These are phyloP conservation scores for Emydomyces testavorans DNA, from an alignment of 2,329 filamentous ascomycete genomes.

Conservation along the genomic window DNA sequence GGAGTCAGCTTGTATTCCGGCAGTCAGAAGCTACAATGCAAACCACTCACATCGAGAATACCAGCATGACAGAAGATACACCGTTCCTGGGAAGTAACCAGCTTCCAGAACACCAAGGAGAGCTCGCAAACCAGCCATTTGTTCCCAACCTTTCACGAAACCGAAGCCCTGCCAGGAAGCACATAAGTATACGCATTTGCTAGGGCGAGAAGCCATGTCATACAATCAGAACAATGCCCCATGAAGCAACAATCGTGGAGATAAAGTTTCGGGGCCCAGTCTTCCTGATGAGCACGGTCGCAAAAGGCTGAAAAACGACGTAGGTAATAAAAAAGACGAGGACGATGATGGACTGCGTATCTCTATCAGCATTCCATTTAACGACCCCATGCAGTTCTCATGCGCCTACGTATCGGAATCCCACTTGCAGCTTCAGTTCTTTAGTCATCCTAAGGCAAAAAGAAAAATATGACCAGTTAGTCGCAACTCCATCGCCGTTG, in stretches of 20 bases:
- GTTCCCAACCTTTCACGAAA: slow-evolving; percentile 21
- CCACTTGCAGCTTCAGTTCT: slow-evolving; percentile 22
- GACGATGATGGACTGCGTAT: slow-evolving; percentile 47
- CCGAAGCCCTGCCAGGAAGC: slow-evolving; percentile 18
- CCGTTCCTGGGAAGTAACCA: slow-evolving; percentile 58
- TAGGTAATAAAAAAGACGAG: slow-evolving; percentile 66
- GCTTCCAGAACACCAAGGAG: slow-evolving; percentile 54
- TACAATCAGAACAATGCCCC: slow-evolving; percentile 20
- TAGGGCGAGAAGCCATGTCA: neutral
- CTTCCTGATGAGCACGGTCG: slow-evolving; percentile 55
- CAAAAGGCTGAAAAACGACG: slow-evolving; percentile 58
- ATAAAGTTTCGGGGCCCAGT: slow-evolving; percentile 39
- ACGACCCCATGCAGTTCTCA: too few relatives aligned
- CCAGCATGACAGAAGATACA: slow-evolving; percentile 64
- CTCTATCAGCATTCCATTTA: neutral
- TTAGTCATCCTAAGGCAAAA: slow-evolving; percentile 18
- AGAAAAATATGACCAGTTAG: neutral
- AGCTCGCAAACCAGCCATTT: slow-evolving; percentile 20
- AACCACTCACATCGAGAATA: slow-evolving; percentile 40
- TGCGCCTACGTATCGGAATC: slow-evolving; percentile 19
- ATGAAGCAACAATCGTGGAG: slow-evolving; percentile 17
- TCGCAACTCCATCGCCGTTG: neutral
- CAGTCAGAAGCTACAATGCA: neutral
- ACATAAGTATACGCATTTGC: neutral
- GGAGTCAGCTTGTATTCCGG: neutral